A percentile compares a stretch with the other conserved stretches of the same genome.
phyloP scores from a whole-genome alignment of 192 early-diverging fungal species.

The Dissophora ornata region DNA sequence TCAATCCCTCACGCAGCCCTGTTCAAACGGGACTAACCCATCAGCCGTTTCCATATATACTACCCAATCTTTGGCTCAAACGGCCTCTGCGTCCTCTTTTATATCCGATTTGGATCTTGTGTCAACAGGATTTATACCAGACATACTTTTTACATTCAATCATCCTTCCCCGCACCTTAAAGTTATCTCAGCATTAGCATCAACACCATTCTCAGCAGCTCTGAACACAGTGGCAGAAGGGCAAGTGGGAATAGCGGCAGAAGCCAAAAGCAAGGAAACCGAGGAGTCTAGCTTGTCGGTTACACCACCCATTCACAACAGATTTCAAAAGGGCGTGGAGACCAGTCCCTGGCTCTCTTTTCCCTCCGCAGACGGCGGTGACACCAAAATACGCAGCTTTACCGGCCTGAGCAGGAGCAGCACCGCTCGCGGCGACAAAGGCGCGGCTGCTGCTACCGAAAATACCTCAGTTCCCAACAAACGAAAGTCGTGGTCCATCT shows the following conservation, averaged over 20 bases:
- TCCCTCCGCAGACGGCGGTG: constrained; percentile 8
- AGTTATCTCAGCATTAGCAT: not conserved
- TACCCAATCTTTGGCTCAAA: no score
- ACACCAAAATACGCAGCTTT: constrained; percentile 3
- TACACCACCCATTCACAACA: not conserved
- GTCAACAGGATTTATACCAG: not conserved
- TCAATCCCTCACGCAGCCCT: not conserved
- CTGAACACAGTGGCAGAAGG: not conserved
- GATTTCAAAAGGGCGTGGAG: constrained; percentile 16
- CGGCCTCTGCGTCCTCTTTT: not conserved
- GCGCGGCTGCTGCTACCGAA: not conserved
- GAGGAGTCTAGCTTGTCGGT: not conserved
- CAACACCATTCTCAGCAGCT: not conserved
- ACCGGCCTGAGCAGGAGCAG: constrained; percentile 14
- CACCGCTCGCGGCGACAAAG: constrained; percentile 12
- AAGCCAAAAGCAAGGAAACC: not conserved
- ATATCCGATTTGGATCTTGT: constrained; percentile 10
- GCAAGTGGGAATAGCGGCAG: no score
- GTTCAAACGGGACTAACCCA: no score
- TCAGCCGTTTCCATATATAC: no score
- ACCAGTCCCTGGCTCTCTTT: constrained; percentile 20
- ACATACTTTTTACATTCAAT: constrained; percentile 18
- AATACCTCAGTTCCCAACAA: not conserved
- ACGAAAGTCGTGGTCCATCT: constrained; percentile 30
- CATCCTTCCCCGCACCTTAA: constrained; percentile 24